phyloP scores from a whole-genome alignment of 257 asterid genomes.

The Anisodus acutangulus region DNA sequence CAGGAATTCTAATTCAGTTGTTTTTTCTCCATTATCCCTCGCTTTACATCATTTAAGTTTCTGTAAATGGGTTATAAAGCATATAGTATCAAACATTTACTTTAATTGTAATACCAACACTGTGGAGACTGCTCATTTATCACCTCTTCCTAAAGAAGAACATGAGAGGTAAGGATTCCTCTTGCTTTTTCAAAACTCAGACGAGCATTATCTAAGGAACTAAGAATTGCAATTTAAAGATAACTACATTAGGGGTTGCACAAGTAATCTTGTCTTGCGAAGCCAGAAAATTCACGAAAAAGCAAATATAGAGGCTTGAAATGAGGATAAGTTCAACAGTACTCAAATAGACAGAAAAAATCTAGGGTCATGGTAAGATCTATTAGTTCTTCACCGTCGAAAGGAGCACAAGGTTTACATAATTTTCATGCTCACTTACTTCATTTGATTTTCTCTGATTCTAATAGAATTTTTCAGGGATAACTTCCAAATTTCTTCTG shows the following conservation, averaged over 20 bases:
- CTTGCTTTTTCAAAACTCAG: background rate
- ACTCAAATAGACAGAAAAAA: background rate
- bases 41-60: background rate
- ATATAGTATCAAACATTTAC: background rate
- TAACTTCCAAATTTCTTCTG: background rate
- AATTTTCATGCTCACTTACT: constrained; percentile 10
- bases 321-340: background rate
- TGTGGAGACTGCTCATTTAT: background rate
- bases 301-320: background rate
- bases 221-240: background rate
- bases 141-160: background rate
- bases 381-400: background rate
- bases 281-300: background rate
- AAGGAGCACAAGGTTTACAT: background rate
- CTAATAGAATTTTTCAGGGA: background rate
- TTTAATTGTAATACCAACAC: no score
- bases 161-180: background rate
- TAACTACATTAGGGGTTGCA: background rate
- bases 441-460: background rate
- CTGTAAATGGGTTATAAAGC: background rate
- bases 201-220: background rate
- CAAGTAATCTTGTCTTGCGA: background rate
- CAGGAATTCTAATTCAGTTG: background rate
- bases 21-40: background rate
- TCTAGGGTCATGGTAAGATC: background rate